Conservation (phyloP, 2,329 filamentous ascomycete species). For the Stagonosporopsis cucurbitacearum region DNA sequence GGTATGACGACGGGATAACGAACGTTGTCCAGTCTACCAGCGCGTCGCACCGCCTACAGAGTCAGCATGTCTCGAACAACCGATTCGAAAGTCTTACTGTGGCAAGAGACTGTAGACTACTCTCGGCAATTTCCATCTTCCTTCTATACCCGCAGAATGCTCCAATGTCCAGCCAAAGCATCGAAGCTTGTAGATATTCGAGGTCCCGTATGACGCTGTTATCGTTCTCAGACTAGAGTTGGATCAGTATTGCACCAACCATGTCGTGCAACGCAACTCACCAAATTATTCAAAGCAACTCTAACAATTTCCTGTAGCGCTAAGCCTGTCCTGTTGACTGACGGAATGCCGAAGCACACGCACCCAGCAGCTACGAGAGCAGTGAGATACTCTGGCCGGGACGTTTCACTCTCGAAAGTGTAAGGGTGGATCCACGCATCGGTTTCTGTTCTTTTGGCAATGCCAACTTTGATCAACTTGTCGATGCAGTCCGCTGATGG, state of each 20-base stretch:
- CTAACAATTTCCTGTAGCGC: constrained; percentile 40
- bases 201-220: constrained; percentile 52
- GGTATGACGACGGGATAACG: constrained; percentile 59
- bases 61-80: neutral
- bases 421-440: constrained; percentile 46
- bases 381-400: constrained; percentile 35
- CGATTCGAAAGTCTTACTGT: constrained; percentile 41
- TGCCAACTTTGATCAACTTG: constrained; percentile 40
- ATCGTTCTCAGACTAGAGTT: constrained; percentile 28
- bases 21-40: constrained; percentile 63
- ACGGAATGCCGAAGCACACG: constrained; percentile 42
- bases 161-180: constrained; percentile 59
- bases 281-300: constrained; percentile 34
- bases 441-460: constrained; percentile 40
- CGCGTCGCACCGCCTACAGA: constrained; percentile 56
- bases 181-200: constrained; percentile 59
- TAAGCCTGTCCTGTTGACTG: constrained; percentile 39
- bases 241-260: neutral
- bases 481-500: constrained; percentile 39
- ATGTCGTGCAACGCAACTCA: no score
- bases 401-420: constrained; percentile 32
- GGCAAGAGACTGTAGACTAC: constrained; percentile 58
- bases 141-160: constrained; percentile 63
- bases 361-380: constrained; percentile 42
- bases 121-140: constrained; percentile 64